Conservation (phyloP, 805 yeast species). For the Maudiozyma barnettii region DNA sequence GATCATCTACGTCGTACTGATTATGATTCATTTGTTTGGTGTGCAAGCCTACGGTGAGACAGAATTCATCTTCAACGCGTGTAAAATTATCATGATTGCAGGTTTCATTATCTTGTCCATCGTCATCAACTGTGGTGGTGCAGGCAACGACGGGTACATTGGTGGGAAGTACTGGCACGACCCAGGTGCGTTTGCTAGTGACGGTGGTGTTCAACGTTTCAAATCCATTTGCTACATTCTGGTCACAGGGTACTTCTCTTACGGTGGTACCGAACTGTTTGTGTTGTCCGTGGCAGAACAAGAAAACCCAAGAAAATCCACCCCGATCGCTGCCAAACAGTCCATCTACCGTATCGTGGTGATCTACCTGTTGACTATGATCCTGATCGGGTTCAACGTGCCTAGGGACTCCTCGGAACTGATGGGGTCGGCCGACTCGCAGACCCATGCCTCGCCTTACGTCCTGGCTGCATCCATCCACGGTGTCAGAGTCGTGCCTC, state of each 20-base stretch:
- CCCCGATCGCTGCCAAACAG: conserved; percentile 57
- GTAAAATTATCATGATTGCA: conserved; percentile 47
- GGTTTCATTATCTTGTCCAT: conserved; percentile 52
- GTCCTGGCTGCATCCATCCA: conserved; percentile 59
- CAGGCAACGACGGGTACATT: conserved; percentile 43
- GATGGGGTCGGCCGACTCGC: conserved; percentile 41
- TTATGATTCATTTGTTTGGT: conserved; percentile 47
- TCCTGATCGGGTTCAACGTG: conserved; percentile 49
- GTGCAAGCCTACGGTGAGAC: conserved; percentile 63
- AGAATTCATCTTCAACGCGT: conserved; percentile 46
- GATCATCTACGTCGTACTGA: conserved; percentile 43
- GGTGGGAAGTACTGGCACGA: conserved; percentile 51
- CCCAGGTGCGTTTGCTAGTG: conserved; percentile 40
- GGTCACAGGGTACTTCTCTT: conserved; percentile 53
- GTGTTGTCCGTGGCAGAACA: conserved; percentile 64
- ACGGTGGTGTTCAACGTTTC: conserved; percentile 32
- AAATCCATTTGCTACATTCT: conserved; percentile 59
- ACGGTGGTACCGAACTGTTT: conserved; percentile 57
- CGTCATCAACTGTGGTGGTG: conserved; percentile 51
- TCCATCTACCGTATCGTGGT: conserved; percentile 55
- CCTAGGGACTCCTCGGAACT: conserved; percentile 46
- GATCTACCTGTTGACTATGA: conserved; percentile 45
- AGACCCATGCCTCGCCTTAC: conserved; percentile 59
- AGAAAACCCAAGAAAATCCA: conserved; percentile 45
- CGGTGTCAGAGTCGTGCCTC: conserved; percentile 57